These are phyloP conservation scores for Leishmania tropica DNA, from an alignment of 208 protist genomes.

Conservation along the genomic window DNA sequence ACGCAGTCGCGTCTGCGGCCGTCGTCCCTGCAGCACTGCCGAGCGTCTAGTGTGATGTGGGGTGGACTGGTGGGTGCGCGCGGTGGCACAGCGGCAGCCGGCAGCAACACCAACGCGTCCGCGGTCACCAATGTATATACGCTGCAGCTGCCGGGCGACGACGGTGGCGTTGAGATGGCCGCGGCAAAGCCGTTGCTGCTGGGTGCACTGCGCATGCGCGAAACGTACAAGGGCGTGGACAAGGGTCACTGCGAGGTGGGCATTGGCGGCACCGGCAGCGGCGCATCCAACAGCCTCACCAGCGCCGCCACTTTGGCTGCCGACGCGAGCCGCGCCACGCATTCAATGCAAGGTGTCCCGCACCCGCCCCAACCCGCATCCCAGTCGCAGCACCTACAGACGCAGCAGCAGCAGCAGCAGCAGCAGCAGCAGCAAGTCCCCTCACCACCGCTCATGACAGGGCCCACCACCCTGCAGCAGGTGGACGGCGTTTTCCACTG, in stretches of 20 bases:
- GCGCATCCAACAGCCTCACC: not conserved
- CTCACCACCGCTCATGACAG: conserved; percentile 10
- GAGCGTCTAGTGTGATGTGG: conserved; percentile 6
- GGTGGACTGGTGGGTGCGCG: not conserved
- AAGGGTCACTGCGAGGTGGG: conserved; percentile 54
- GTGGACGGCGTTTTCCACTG: conserved; percentile 73
- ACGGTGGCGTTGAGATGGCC: conserved; percentile 80
- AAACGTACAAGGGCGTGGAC: conserved; percentile 70
- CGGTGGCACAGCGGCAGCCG: not conserved
- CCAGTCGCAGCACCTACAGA: not conserved
- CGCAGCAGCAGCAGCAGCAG: conserved; percentile 6
- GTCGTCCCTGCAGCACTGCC: conserved; percentile 20
- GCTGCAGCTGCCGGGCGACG: conserved; percentile 69
- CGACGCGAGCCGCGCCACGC: conserved; percentile 1
- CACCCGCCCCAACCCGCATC: not conserved
- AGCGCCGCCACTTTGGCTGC: no score
- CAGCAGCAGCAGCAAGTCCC: conserved; percentile 2
- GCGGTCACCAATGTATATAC: conserved; percentile 39
- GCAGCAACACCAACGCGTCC: not conserved
- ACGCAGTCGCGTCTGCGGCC: conserved; percentile 14
- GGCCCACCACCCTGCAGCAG: conserved; percentile 54
- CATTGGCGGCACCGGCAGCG: not conserved
- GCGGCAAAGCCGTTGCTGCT: conserved; percentile 52
- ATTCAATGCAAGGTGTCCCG: not conserved
- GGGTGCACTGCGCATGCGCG: conserved; percentile 50